Evolutionary conservation across 2,329 filamentous ascomycete genomes (phyloP).

Genomic region (Ceratocystis eucalypticola): DNA sequence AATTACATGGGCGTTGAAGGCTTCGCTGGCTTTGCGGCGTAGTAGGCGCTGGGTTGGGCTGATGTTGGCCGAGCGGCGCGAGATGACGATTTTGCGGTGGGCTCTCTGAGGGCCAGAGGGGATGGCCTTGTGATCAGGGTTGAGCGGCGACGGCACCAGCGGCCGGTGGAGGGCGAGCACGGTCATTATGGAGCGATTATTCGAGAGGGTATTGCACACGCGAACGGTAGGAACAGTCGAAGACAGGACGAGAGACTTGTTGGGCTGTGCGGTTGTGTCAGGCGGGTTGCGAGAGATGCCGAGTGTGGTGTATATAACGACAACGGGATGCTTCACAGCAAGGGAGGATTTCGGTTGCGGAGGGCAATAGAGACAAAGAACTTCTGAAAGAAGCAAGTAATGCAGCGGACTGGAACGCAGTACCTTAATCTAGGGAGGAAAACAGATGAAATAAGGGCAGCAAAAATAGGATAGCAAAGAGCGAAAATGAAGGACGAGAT

Average conservation of each 20-base stretch:
- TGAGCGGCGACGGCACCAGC: slow-evolving; percentile 18
- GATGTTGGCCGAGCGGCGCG: slow-evolving; percentile 16
- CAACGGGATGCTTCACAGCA: background rate
- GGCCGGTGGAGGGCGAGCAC: slow-evolving; percentile 16
- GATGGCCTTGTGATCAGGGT: slow-evolving; percentile 13
- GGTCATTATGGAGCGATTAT: background rate
- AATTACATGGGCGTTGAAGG: slow-evolving; percentile 18
- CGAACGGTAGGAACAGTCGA: no score
- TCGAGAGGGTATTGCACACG: no score
- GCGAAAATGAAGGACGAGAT: slow-evolving; percentile 6
- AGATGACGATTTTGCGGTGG: slow-evolving; percentile 14
- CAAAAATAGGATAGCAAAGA: background rate
- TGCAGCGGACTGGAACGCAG: slow-evolving; percentile 2
- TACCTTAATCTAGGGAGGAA: slow-evolving; percentile 10
- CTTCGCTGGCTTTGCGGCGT: slow-evolving; percentile 18
- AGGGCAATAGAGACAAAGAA: background rate
- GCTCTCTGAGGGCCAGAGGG: slow-evolving; percentile 6
- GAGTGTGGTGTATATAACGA: background rate
- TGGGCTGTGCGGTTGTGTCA: no score
- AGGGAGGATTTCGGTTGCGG: background rate
- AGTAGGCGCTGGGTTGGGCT: slow-evolving; percentile 18
- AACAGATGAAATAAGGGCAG: background rate
- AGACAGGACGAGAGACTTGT: background rate
- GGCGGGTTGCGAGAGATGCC: background rate
- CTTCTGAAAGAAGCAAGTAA: slow-evolving; percentile 5